Conservation (phyloP, 163 green algal species). For the Trebouxiophyceae sp. region DNA sequence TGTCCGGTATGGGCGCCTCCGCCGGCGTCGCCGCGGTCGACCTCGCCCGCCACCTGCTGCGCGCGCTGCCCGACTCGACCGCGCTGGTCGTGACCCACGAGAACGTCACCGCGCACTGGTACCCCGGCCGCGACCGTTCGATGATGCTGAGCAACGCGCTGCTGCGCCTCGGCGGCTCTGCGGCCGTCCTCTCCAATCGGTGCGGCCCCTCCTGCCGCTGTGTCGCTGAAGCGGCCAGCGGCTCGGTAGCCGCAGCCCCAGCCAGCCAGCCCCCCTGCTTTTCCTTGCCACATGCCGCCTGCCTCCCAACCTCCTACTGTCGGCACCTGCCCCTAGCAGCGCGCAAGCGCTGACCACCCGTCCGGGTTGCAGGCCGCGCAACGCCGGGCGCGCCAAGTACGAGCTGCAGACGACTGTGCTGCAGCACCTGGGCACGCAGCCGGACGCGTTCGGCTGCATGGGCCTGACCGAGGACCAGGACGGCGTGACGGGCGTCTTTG, state of each 20-base stretch:
- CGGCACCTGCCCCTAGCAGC: neutral
- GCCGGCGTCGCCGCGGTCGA: slow-evolving; percentile 1
- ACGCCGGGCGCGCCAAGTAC: slow-evolving; percentile 38
- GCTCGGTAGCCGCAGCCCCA: too few relatives aligned
- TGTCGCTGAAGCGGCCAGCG: too few relatives aligned
- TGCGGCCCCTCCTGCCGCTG: slow-evolving; percentile 3
- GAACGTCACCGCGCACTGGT: slow-evolving; percentile 14
- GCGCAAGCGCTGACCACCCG: too few relatives aligned
- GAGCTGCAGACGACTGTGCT: slow-evolving; percentile 43
- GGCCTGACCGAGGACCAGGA: slow-evolving; percentile 7
- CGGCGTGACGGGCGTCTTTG: slow-evolving; percentile 36
- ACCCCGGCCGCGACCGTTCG: slow-evolving; percentile 15
- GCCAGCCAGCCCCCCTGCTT: too few relatives aligned
- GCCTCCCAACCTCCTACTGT: neutral
- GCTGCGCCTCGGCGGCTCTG: slow-evolving; percentile 26
- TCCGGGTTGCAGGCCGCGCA: slow-evolving; percentile 13
- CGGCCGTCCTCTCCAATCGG: slow-evolving; percentile 40
- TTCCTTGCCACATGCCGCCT: too few relatives aligned
- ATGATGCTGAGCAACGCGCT: slow-evolving; percentile 21
- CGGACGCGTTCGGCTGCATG: slow-evolving; percentile 51
- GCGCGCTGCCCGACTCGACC: slow-evolving; percentile 18
- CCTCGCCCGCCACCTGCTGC: slow-evolving; percentile 21
- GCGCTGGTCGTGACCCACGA: slow-evolving; percentile 19
- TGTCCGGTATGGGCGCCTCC: slow-evolving; percentile 53
- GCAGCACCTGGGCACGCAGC: slow-evolving; percentile 57